Evolutionary conservation across 371 early-diverging fungal species (phyloP), one percentile per base, ranked within the genome.

Genomic region (Mortierella sp.): DNA sequence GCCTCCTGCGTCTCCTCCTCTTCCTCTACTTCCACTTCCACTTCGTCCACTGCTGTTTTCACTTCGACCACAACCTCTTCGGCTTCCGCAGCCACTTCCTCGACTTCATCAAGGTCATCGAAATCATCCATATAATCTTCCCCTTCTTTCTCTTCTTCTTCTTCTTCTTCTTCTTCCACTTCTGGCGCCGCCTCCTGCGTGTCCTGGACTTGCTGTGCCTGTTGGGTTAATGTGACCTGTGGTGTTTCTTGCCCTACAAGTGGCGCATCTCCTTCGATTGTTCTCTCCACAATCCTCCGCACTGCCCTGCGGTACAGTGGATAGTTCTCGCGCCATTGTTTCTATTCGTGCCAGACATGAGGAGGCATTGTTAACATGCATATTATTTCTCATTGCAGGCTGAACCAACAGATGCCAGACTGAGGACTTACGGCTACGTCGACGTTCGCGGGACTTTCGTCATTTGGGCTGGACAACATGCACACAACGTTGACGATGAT

Each of bases 381-480:
- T 46, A 18, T 4, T 46, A 28, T 23, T 41, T 5, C 38, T 38
- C 38, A 38, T 12, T 38, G 5, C 38, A 8, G 38, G 26, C n/a
- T 47, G 6, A 31, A 3, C 16, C 5, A 30, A 46, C 42, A 42
- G 18, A 16, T 6, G 16, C 16, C 42, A 42, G 42, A 43, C 16
- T 4, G 21, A 34, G 34, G 41, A 72, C 87, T 82, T 85, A 92
- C 92, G 39, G 95, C 93, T 16, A 96, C 96, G 62, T 96, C 95
- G 34, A 95, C 83, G 74, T 96, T 96, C 13, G 96, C 98, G 8
- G 96, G 96, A 42, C 93, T 92, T 72, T 94, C 91, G 67, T 91
- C 93, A 81, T 98, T 98, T n/a, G 98, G 98, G 61, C 91, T 90
- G 5, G 91, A 90, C 21, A 98, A 82, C 90, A 98, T 93, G 55